Evolutionary conservation across 225 moss, liverwort and hornwort genomes (phyloP), one percentile per base, ranked within the genome.

Genomic region (Bryum argenteum): DNA sequence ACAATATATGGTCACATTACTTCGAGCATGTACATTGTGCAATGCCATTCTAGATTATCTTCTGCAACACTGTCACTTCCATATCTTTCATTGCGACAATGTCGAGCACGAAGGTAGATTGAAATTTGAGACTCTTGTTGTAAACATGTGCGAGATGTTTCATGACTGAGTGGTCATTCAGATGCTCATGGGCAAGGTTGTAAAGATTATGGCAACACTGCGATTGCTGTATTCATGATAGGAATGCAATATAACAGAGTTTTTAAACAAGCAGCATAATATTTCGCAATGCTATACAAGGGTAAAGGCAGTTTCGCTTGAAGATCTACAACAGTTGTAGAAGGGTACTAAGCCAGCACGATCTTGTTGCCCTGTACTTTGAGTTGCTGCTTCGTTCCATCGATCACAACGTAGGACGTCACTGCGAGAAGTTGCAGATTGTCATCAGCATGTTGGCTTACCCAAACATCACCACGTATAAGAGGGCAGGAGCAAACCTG

Each of bases 301-400:
- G 43, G 58, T 48, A 41, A 44, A 74, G 14, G 11, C 14, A 45
- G 37, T 37, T 37, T 43, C 40, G 51, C 61, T 50, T 45, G 44
- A 14, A 54, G 10, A 23, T 54, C 40, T 39, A 11, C 55, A 61
- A 55, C 24, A 61, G 54, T 7, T 21, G 39, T 40, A 17, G 9
- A 9, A 73, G 33, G 14, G 19, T 52, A 13, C n/a, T 66, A 63
- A 6, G 68, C 69, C 53, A 73, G 28, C 15, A 54, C 65, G 55
- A 82, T 24, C 59, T 78, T 74, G 40, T 55, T 33, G 55, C 78
- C 82, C 1, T 74, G 61, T 28, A 74, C 56, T 74, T 82, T 78
- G 42, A 82, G 78, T 71, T 78, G 66, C 1, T 56, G 43, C 67
- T 83, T 76, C 63, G 20, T 72, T 61, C 64, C 83, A 42, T 80